Conservation (phyloP, 371 early-diverging fungal genomes). For the Cladochytrium tenue region DNA sequence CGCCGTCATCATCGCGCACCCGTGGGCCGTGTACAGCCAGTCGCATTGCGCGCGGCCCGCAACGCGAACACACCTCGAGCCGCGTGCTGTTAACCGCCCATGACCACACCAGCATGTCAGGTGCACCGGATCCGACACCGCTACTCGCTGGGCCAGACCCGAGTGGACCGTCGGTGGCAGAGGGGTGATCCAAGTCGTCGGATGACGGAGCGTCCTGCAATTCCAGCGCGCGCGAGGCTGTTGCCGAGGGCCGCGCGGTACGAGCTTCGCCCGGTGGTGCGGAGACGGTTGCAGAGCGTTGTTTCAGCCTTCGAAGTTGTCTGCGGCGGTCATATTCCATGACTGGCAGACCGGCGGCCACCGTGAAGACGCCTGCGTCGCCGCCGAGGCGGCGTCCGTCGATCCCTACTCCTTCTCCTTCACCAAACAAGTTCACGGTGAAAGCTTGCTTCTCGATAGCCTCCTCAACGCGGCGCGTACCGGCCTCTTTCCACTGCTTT, state of each 20-base stretch:
- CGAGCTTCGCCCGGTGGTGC: neutral
- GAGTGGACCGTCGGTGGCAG: too few relatives aligned
- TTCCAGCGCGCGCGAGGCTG: neutral
- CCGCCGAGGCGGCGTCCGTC: neutral
- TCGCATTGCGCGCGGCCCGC: neutral
- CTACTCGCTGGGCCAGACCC: neutral
- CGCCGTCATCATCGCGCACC: neutral
- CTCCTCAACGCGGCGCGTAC: neutral
- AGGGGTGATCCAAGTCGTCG: too few relatives aligned
- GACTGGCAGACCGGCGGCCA: neutral
- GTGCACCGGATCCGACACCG: neutral
- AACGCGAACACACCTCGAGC: constrained; percentile 6
- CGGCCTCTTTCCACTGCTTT: neutral
- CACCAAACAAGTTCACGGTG: neutral
- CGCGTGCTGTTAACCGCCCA: constrained; percentile 8
- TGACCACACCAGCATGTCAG: constrained; percentile 5
- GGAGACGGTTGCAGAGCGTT: too few relatives aligned
- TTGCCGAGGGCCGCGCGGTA: neutral
- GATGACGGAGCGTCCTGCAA: too few relatives aligned
- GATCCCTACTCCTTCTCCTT: neutral
- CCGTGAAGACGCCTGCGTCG: constrained; percentile 4
- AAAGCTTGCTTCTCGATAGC: neutral
- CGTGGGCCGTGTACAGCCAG: neutral
- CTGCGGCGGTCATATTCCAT: neutral
- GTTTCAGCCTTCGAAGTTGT: too few relatives aligned